A percentile compares a stretch with the other conserved stretches of the same genome.
These are phyloP conservation scores for Colletotrichum filicis DNA, from an alignment of 2,329 filamentous ascomycete genomes.

Conservation along the genomic window DNA sequence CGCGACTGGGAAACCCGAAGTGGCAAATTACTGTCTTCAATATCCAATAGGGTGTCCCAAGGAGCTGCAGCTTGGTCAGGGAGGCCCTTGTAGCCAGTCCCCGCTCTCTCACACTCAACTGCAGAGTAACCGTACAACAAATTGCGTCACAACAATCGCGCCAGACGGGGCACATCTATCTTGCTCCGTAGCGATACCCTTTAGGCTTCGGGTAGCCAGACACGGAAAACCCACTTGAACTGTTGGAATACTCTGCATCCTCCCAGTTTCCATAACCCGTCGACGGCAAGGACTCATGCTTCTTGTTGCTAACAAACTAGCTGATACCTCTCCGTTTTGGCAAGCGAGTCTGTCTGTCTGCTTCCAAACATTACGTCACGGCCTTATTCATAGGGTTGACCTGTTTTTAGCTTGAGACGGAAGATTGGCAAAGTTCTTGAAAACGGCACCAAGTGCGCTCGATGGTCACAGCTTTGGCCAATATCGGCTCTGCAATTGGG, in stretches of 20 bases:
- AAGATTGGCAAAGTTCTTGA: constrained; percentile 31
- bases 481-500: not conserved
- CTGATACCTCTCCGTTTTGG: not conserved
- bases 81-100: constrained; percentile 13
- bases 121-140: constrained; percentile 13
- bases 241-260: too few relatives aligned
- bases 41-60: constrained; percentile 19
- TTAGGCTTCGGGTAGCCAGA: not conserved
- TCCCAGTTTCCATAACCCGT: too few relatives aligned
- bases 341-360: not conserved
- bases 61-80: constrained; percentile 6
- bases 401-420: constrained; percentile 27
- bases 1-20: not conserved
- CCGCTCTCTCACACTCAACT: constrained; percentile 18
- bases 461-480: constrained; percentile 10
- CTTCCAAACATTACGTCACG: constrained; percentile 25
- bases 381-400: not conserved
- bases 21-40: constrained; percentile 24
- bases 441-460: constrained; percentile 18
- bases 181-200: not conserved
- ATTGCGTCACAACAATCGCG: constrained; percentile 35
- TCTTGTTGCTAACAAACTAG: not conserved
- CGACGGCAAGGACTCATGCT: not conserved
- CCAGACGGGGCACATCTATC: constrained; percentile 11
- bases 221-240: not conserved